phyloP scores from a whole-genome alignment of 1,284 basidiomycete genomes.

The Gymnopus androsaceus region DNA sequence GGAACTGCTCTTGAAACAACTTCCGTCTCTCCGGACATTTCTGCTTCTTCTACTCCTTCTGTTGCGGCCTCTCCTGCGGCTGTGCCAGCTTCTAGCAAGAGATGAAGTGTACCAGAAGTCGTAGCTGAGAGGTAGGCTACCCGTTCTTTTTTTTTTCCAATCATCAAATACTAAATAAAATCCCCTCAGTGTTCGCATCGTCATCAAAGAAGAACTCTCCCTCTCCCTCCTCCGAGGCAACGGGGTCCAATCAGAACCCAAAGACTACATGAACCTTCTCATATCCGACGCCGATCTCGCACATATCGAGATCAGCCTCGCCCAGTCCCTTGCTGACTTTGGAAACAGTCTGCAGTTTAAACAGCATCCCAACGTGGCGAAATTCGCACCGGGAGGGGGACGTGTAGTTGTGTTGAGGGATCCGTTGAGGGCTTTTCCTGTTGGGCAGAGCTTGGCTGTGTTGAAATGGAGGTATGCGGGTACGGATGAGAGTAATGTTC shows the following conservation, averaged over 20 bases:
- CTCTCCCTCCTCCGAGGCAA: conserved; percentile 87
- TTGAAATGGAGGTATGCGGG: conserved; percentile 92
- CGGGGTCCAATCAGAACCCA: conserved; percentile 87
- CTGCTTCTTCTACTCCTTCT: conserved; percentile 57
- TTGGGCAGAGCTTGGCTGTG: conserved; percentile 85
- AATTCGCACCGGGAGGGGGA: conserved; percentile 73
- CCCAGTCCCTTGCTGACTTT: conserved; percentile 63
- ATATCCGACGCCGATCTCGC: conserved; percentile 80
- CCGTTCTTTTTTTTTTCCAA: conserved; percentile 3
- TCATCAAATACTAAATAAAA: conserved; percentile 3
- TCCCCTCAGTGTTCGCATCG: conserved; percentile 73
- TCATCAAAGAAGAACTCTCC: conserved; percentile 83
- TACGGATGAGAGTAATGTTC: conserved; percentile 90
- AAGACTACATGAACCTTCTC: conserved; percentile 90
- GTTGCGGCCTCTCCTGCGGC: conserved; percentile 48
- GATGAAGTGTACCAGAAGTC: conserved; percentile 76
- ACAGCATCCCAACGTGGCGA: conserved; percentile 94
- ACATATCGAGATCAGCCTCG: conserved; percentile 76
- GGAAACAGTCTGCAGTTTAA: conserved; percentile 86
- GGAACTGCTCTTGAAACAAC: conserved; percentile 67
- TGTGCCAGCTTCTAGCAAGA: conserved; percentile 38
- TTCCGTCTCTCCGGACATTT: conserved; percentile 51
- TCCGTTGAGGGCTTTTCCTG: conserved; percentile 80
- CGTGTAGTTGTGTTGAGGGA: conserved; percentile 87
- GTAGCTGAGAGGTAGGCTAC: conserved; percentile 78